These are phyloP conservation scores for Metschnikowia arizonensis DNA, from an alignment of 805 yeast species.

Conservation along the genomic window DNA sequence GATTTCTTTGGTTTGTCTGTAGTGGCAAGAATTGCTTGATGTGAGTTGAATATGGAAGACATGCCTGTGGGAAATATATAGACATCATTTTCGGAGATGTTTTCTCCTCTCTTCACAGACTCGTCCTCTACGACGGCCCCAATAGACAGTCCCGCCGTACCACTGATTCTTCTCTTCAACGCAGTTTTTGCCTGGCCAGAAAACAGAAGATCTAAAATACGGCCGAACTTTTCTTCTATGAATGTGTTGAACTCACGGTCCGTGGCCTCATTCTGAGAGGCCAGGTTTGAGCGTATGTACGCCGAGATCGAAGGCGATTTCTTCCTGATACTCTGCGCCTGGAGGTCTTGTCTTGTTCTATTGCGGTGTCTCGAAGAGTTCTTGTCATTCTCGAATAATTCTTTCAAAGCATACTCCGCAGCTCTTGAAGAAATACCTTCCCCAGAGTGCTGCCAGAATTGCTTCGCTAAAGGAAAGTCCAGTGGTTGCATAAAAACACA, in stretches of 20 bases:
- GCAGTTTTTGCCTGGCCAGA: constrained; percentile 74
- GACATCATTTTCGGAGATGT: constrained; percentile 59
- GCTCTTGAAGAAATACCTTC: constrained; percentile 91
- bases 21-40: constrained; percentile 45
- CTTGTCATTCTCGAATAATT: constrained; percentile 35
- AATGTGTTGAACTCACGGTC: constrained; percentile 58
- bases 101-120: constrained; percentile 26
- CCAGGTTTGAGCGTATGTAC: constrained; percentile 21
- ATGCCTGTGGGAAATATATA: constrained; percentile 87
- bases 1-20: constrained; percentile 46
- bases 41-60: constrained; percentile 86
- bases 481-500: constrained; percentile 70
- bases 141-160: constrained; percentile 47
- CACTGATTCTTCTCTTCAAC: constrained; percentile 69
- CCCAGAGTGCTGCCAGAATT: constrained; percentile 96
- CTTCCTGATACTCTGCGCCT: constrained; percentile 29
- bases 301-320: constrained; percentile 33
- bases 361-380: constrained; percentile 13
- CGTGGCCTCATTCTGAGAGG: constrained; percentile 25
- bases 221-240: constrained; percentile 86
- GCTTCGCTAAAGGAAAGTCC: constrained; percentile 63
- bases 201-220: constrained; percentile 75
- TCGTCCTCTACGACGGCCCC: constrained; percentile 21
- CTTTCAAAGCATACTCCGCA: constrained; percentile 78
- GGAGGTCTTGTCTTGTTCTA: constrained; percentile 32